Evolutionary conservation across 305 asterid species (phyloP), one percentile per base, ranked within the genome.

Genomic region (Coffea humblotiana): DNA sequence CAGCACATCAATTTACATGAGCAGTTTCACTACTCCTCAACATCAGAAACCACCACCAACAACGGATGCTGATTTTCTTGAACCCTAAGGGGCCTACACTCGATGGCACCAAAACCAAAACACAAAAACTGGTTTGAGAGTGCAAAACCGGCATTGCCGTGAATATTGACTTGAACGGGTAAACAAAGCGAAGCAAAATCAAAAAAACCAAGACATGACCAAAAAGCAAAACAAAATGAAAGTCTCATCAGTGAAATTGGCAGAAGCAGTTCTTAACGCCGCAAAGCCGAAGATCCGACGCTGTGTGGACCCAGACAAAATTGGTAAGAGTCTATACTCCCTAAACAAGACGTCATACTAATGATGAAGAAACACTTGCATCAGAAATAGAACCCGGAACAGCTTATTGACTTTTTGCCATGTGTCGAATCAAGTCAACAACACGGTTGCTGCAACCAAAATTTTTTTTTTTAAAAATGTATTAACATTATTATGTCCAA

Each of bases 351-450:
- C 14, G n/a, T 14, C 11, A 7, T n/a, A 18, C 9, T 52, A 25
- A 29, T 54, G 51, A 51, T 47, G 54, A 25, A 7, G 25, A 19
- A 47, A 25, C 71, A 14, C 70, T 52, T 49, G 56, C 60, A 4
- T 7, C 79, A 43, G 71, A 35, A 66, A 66, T 32, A 49, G 78
- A 60, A 69, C 8, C 29, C 4, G 16, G 8, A 11, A n/a, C 37
- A 69, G 65, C 80, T 71, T 52, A 75, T 25, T 52, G 1, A 71
- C 81, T 91, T 18, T 90, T 83, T 37, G 93, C 87, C 94, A 92
- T 92, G 85, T 92, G 97, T 2, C 95, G 91, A 76, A 92, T 81
- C 92, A 92, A 85, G 86, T 92, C 95, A 43, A 92, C 71, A 3
- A 92, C 95, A 5, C 97, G 95, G 84, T 90, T 91, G 64, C 95